Conservation (phyloP, 1,139 yeast species). For the Ogataea hybrid region DNA sequence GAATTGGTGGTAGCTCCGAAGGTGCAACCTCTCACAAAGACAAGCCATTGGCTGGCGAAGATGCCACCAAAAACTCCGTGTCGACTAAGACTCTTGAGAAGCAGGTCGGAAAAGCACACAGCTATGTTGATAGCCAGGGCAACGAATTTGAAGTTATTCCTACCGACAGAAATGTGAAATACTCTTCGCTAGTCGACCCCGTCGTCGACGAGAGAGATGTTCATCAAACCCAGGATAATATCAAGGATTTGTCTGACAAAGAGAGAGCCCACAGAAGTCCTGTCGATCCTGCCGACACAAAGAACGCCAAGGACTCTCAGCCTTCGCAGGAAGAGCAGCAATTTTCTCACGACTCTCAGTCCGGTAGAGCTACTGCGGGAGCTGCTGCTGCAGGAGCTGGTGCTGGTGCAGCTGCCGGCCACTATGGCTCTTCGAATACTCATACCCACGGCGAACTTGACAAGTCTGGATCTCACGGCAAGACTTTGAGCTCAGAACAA, state of each 20-base stretch:
- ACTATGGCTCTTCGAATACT: not conserved
- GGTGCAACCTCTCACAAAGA: not conserved
- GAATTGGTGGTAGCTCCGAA: constrained; percentile 18
- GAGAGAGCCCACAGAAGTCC: not conserved
- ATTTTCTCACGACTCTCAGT: not conserved
- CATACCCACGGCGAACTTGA: not conserved
- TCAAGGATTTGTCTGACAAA: not conserved
- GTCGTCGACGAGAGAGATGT: constrained; percentile 20
- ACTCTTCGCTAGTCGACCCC: constrained; percentile 28
- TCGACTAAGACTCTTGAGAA: constrained; percentile 10
- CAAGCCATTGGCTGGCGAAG: not conserved
- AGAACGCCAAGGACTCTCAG: not conserved
- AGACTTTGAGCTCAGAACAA: too few species aligned
- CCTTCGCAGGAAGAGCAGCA: not conserved
- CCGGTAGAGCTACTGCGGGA: not conserved
- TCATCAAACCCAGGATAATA: constrained; percentile 6
- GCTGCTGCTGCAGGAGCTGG: not conserved
- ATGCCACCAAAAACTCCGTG: constrained; percentile 12
- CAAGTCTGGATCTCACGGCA: not conserved
- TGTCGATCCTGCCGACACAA: not conserved
- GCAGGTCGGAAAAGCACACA: constrained; percentile 9
- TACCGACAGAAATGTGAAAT: constrained; percentile 16
- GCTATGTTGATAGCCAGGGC: constrained; percentile 7
- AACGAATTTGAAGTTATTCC: constrained; percentile 12
- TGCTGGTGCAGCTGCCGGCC: not conserved